Percentiles rank a stretch among this genome's conserved stretches.
Evolutionary conservation across 805 yeast genomes (phyloP).

Genomic region (Kuraishia molischiana): DNA sequence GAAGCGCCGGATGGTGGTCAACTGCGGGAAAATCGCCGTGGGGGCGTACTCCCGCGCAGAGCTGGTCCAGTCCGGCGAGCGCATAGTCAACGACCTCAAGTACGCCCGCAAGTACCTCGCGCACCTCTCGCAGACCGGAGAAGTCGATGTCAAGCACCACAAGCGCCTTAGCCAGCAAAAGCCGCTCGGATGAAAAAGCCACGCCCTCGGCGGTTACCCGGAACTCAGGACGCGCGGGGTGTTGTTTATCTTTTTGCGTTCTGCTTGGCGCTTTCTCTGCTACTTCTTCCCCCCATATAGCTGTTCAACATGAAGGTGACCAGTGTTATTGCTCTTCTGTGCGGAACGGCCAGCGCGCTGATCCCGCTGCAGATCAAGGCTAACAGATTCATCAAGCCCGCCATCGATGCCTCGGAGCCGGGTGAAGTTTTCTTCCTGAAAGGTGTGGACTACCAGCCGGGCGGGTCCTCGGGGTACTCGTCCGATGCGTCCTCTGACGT

Average conservation of each 20-base stretch:
- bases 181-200: background rate
- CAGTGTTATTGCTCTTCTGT: background rate
- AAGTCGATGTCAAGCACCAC: too few relatives aligned
- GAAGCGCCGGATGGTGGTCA: background rate
- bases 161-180: too few relatives aligned
- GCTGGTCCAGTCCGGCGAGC: background rate
- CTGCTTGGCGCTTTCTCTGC: too few relatives aligned
- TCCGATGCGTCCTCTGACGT: conserved; percentile 40
- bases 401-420: conserved; percentile 16
- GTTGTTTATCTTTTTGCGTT: too few relatives aligned
- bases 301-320: background rate
- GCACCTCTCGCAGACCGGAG: too few relatives aligned
- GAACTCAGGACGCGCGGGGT: too few relatives aligned
- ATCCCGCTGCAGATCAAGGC: conserved; percentile 49
- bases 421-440: conserved; percentile 67
- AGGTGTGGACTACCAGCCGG: conserved; percentile 91
- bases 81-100: background rate
- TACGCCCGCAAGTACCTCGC: background rate
- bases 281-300: too few relatives aligned
- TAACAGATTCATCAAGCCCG: conserved; percentile 50
- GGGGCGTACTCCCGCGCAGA: background rate
- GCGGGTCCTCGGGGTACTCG: conserved; percentile 67
- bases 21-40: background rate
- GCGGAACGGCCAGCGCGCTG: conserved; percentile 26
- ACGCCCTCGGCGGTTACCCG: background rate